These are phyloP conservation scores for Pinus taeda DNA, from an alignment of 75 land plant genomes.

Conservation along the genomic window DNA sequence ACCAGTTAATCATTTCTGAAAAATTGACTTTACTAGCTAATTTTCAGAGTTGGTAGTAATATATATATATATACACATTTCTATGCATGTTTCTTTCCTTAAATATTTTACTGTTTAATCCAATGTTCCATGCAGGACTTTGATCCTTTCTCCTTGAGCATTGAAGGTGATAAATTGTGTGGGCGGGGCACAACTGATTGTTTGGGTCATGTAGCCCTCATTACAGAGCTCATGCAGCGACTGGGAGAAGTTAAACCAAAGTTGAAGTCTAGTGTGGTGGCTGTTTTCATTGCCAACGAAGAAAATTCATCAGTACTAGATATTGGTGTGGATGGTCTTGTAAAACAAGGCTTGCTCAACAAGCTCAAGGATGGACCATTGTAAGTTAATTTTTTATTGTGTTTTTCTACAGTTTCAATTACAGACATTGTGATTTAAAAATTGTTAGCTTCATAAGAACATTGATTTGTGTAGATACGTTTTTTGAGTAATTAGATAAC, in stretches of 20 bases:
- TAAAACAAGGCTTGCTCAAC: slow-evolving; percentile 71
- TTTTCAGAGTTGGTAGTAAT: no score
- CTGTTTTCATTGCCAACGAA: slow-evolving; percentile 93
- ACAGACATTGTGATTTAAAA: neutral
- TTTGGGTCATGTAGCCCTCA: slow-evolving; percentile 88
- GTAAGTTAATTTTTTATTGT: slow-evolving; percentile 40
- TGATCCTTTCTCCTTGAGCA: slow-evolving; percentile 85
- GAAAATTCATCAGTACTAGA: slow-evolving; percentile 74
- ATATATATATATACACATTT: no score
- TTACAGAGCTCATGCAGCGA: slow-evolving; percentile 77
- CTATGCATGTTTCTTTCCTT: no score
- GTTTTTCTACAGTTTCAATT: neutral
- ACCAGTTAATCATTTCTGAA: no score
- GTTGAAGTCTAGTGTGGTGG: slow-evolving; percentile 76
- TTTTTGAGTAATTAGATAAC: no score
- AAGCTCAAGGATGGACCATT: slow-evolving; percentile 81
- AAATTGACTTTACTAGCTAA: no score
- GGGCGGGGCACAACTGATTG: slow-evolving; percentile 96
- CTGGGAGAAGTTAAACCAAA: slow-evolving; percentile 67
- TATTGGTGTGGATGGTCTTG: slow-evolving; percentile 89
- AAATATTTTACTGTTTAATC: no score
- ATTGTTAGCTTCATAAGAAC: neutral
- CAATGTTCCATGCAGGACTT: slow-evolving; percentile 54
- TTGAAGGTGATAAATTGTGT: slow-evolving; percentile 83
- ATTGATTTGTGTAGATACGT: neutral